Evolutionary conservation across 192 early-diverging fungal genomes (phyloP), one percentile per base, ranked within the genome.

Genomic region (Podila verticillata): DNA sequence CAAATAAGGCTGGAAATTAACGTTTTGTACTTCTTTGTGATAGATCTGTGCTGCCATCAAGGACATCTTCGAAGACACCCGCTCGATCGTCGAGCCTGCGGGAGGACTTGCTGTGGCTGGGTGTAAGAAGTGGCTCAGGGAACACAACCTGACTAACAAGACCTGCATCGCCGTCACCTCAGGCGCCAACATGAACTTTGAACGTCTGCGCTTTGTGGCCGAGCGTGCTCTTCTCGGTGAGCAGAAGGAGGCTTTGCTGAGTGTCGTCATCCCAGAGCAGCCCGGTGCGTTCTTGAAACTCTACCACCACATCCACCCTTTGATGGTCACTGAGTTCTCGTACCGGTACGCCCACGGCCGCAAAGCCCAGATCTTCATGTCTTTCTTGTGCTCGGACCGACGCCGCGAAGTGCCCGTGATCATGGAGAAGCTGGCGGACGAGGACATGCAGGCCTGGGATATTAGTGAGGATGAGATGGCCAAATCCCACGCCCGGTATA

Each of bases 171-270:
- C 94, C 7, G 86, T 97, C 62, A 89, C 92, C 31, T 94, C 92
- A 19, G 98, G 98, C 19, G 98, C 98, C 48, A 99, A 99, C 86
- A 98, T 99, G 91, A 97, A 99, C 82, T 99, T 99, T 91, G 96
- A 97, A 78, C 92, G 97, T 1, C 86, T 99, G n/a, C 90, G 96
- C 48, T 99, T 98, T 72, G 96, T 99, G 1, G 95, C 96, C 19
- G 97, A 99, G 79, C 92, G 98, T 60, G 96, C 98, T 5, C 91
- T 93, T 6, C 81, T 99, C n/a, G 97, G 98, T 59, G 98, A 99
- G 81, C 86, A 94, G 36, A 86, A 81, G 56, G 98, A 99, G 81
- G 98, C 92, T 3, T 88, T 99, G n/a, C 86, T 96, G 32, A 92
- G 90, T 4, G 94, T 95, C 8, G 90, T 92, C n/a, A 96, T 99